Evolutionary conservation across 441 rosid genomes (phyloP).

Genomic region (Jatropha podagrica): DNA sequence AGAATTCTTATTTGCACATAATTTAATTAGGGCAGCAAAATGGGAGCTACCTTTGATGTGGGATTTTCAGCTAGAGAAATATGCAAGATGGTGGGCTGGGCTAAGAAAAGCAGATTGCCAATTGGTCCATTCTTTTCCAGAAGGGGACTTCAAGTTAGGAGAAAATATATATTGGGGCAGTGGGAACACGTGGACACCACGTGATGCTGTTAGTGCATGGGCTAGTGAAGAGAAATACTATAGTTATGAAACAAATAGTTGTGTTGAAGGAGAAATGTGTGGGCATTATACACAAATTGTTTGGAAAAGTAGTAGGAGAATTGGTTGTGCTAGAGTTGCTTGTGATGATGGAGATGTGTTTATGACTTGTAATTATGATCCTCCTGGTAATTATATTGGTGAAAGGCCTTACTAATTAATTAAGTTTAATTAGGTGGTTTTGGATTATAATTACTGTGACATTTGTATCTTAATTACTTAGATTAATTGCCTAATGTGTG

Average conservation of each 20-base stretch:
- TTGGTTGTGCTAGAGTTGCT: constrained; percentile 75
- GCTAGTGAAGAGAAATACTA: constrained; percentile 69
- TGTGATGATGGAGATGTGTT: constrained; percentile 78
- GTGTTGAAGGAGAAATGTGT: constrained; percentile 60
- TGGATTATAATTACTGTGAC: not conserved
- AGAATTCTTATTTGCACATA: constrained; percentile 64
- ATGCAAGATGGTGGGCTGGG: constrained; percentile 70
- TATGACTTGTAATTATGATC: constrained; percentile 89
- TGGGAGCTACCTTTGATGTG: constrained; percentile 68
- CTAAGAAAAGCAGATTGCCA: constrained; percentile 60
- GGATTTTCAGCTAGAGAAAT: constrained; percentile 63
- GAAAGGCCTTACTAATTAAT: constrained; percentile 56
- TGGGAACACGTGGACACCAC: constrained; percentile 54
- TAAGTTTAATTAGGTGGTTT: constrained; percentile 14
- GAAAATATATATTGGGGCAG: constrained; percentile 85
- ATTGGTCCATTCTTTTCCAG: constrained; percentile 57
- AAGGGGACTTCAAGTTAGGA: constrained; percentile 56
- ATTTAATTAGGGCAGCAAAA: constrained; percentile 59
- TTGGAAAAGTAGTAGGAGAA: constrained; percentile 58
- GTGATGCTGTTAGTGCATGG: constrained; percentile 64
- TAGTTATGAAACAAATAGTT: constrained; percentile 47
- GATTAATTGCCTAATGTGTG: not conserved
- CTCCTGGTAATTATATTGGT: constrained; percentile 78
- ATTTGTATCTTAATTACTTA: not conserved
- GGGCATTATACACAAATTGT: constrained; percentile 82